phyloP scores from a whole-genome alignment of 208 protist genomes.

The Balamuthia mandrillaris region DNA sequence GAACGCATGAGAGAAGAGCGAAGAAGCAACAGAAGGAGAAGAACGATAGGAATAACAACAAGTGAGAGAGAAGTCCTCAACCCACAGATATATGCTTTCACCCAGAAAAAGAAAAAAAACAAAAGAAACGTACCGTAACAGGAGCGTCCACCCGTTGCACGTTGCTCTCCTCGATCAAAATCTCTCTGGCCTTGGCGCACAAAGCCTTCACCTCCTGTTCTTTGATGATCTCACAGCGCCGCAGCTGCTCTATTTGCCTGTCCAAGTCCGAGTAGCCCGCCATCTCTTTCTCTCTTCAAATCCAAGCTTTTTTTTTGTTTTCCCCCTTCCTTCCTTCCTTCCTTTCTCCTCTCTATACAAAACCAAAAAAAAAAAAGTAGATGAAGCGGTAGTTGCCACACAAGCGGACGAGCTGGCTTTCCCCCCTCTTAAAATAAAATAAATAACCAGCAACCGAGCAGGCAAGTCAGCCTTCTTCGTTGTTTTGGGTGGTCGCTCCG shows the following conservation, averaged over 20 bases:
- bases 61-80: neutral
- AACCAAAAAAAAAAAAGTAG: no score
- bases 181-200: conserved; percentile 83
- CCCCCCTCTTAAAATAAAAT: no score
- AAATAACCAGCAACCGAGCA: no score
- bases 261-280: conserved; percentile 79
- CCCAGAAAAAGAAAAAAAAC: neutral
- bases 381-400: no score
- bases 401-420: no score
- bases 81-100: neutral
- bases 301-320: neutral
- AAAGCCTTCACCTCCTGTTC: conserved; percentile 83
- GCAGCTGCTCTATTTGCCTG: conserved; percentile 92
- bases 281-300: neutral
- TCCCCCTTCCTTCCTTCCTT: neutral
- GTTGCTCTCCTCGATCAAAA: conserved; percentile 86
- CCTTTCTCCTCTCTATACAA: neutral
- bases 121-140: conserved; percentile 69
- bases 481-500: no score
- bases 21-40: neutral
- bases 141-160: conserved; percentile 81
- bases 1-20: no score
- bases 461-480: no score
- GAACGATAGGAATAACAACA: neutral
- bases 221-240: conserved; percentile 86